Conservation (phyloP, 306 rosid species). For the Luffa aegyptiaca region DNA sequence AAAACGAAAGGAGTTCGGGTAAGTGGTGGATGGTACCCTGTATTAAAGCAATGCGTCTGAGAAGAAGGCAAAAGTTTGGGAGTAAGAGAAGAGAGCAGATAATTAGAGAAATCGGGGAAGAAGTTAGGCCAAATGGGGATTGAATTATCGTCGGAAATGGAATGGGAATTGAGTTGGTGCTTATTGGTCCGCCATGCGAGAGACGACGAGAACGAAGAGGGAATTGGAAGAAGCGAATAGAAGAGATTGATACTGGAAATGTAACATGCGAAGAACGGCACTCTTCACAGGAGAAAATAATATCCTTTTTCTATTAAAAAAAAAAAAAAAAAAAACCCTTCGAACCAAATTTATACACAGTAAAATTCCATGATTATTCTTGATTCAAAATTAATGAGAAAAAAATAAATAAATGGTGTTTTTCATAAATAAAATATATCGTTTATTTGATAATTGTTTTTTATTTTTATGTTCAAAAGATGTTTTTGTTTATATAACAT, state of each 20-base stretch:
- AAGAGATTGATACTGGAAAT: constrained; percentile 7
- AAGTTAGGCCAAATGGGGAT: constrained; percentile 1
- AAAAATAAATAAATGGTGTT: too few relatives aligned
- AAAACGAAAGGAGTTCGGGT: neutral
- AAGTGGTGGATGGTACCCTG: neutral
- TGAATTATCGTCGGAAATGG: neutral
- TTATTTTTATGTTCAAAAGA: too few relatives aligned
- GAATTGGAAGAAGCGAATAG: neutral
- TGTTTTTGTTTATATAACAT: too few relatives aligned
- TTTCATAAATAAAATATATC: too few relatives aligned
- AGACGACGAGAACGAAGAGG: constrained; percentile 4
- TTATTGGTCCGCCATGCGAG: constrained; percentile 7
- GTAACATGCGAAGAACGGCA: constrained; percentile 14
- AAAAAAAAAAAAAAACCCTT: neutral
- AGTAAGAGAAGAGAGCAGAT: neutral
- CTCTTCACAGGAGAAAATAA: constrained; percentile 8
- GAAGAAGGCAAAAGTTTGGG: neutral
- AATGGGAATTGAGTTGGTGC: neutral
- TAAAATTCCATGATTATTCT: neutral
- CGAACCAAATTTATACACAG: neutral
- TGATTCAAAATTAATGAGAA: neutral
- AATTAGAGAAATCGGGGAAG: neutral
- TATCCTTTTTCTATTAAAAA: neutral
- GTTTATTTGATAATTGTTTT: too few relatives aligned
- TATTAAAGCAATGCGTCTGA: neutral